A percentile compares a stretch with the other conserved stretches of the same genome.
phyloP scores from a whole-genome alignment of 179 eudicot species.

The Silene noctiflora region DNA sequence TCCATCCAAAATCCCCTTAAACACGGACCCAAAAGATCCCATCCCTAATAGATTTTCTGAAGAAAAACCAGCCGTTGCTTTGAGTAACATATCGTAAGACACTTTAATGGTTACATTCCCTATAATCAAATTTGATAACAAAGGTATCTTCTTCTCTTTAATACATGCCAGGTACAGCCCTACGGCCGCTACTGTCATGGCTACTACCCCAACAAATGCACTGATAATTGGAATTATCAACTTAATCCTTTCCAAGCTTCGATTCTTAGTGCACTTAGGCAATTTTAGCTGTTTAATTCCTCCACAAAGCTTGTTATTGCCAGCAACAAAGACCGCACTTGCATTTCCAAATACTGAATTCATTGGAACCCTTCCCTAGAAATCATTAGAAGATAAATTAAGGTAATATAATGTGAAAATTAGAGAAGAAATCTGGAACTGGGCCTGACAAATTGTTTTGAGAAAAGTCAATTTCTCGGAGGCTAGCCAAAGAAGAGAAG shows the following conservation, averaged over 20 bases:
- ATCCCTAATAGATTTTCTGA: background rate
- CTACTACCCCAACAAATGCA: constrained; percentile 7
- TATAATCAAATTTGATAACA: too few species aligned
- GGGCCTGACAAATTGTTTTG: background rate
- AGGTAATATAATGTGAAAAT: background rate
- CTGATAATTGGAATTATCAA: background rate
- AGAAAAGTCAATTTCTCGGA: background rate
- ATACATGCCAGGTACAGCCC: background rate
- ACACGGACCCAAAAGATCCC: constrained; percentile 12
- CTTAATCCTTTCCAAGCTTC: background rate
- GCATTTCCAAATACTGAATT: constrained; percentile 4
- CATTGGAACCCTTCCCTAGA: constrained; percentile 12
- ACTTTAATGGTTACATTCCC: background rate
- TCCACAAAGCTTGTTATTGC: constrained; percentile 4
- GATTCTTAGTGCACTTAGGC: background rate
- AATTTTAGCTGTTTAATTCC: background rate
- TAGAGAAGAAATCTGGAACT: background rate
- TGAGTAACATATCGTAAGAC: constrained; percentile 17
- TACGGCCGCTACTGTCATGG: too few species aligned
- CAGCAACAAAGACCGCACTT: background rate
- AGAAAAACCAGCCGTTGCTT: constrained; percentile 2
- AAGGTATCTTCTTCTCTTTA: background rate
- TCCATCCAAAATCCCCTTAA: background rate
- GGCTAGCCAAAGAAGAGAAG: background rate
- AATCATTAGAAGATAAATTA: constrained; percentile 15